Base-by-base conservation (phyloP, 108 stramenopile species). In the Epithemia pelagica region DNA sequence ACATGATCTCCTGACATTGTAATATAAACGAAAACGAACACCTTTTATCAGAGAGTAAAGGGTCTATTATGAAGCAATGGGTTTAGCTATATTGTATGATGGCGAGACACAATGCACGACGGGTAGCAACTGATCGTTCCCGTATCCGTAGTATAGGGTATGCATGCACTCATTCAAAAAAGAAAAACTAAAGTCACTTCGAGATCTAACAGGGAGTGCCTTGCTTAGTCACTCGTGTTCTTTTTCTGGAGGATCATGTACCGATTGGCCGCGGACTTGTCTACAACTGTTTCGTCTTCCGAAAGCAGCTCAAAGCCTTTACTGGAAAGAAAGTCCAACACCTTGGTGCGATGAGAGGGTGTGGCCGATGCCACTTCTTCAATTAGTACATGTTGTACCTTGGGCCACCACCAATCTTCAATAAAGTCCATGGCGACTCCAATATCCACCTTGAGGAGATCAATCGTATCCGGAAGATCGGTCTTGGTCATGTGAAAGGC, bases 401-500 rank as follows among this genome's bases (percentile, higher is more conserved):
- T 46, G 37, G 37, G 37, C 37, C 37, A 46, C 37, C 37, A 46
- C 37, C 37, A 46, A 15, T 46, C 37, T 46, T 46, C 37, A 46
- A 46, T 46, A 15, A 46, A 46, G 37, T 46, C 37, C 37, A 46
- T 46, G 37, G 37, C 37, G 37, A 46, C 37, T 10, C 15, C 37
- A 46, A 46, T 46, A 15, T 46, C 37, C 5, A 46, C 37, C 37
- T 46, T 46, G 15, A 46, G 37, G 15, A 46, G 37, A 46, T 46
- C 37, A 46, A 46, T 46, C 5, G 37, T 46, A 46, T 46, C 37
- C 37, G 37, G 37, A 15, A 46, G 37, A 46, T 46, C 37, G 5
- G 37, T 46, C 37, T 46, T 46, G 37, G 37, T 46, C 37, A 46
- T 46, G 37, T 46, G 37, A 46, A 46, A 46, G 37, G 37, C 37